Evolutionary conservation across 2,329 filamentous ascomycete species (phyloP), one percentile per base, ranked within the genome.

Genomic region (Neofusicoccum umdonicola): DNA sequence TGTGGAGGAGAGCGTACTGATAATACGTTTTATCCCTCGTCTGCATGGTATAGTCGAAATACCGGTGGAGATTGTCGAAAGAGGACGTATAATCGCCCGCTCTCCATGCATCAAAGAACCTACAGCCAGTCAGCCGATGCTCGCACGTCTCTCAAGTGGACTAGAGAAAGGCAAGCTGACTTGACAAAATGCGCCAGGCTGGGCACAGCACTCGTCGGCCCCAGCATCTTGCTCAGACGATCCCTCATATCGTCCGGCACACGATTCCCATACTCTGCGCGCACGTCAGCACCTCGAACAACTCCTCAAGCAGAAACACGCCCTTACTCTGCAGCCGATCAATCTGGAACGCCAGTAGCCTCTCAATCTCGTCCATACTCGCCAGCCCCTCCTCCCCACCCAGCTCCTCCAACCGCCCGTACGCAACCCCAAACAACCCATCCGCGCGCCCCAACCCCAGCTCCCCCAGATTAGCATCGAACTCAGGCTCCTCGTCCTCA

Each of bases 11-110:
- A 0, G 95, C 95, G 74, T 97, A 97, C 74, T 98, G 95, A 72
- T 99, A 98, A 71, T 93, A 93, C 4, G 90, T 86, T 27, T 91
- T 88, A 71, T 96, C 91, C 66, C 88, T 83, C 69, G 88, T 90
- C 71, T 95, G 90, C 87, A 96, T 93, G 1, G 93, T 95, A 77
- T 97, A 97, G 76, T 99, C 95, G 71, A 97, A 99, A 76, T 97
- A 99, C 60, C 92, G 89, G 76, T 98, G 93, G 19, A 99, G 83
- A 69, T 89, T 89, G 72, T 99, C 94, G 73, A 97, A 95, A 0
- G 95, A 90, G 0, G 91, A 92, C 12, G 91, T 88, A 72, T 94
- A 96, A 76, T 98, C 93, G 4, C 94, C 94, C 3, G 92, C 88
- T 74, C 90, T 87, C 94, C 93, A 98, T 0, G 93, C 87, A 75